A percentile compares a stretch with the other conserved stretches of the same genome.
Evolutionary conservation across 129 eudicot species (phyloP).

Genomic region (Chrysanthemum seticuspe): DNA sequence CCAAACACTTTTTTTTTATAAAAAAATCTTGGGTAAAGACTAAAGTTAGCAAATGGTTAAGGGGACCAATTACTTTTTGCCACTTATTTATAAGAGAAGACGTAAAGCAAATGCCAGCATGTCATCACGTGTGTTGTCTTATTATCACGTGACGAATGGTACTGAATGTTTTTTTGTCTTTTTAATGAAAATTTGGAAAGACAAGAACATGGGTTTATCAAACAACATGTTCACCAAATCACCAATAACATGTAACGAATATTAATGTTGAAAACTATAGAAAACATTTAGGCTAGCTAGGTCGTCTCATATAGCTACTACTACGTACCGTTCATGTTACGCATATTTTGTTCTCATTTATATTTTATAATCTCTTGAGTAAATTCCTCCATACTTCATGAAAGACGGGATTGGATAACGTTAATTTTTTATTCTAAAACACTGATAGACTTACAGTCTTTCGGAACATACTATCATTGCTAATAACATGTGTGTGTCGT

Average conservation of each 20-base stretch:
- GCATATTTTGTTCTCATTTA: no score
- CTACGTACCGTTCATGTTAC: no score
- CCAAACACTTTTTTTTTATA: not conserved
- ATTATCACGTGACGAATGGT: slow-evolving; percentile 33
- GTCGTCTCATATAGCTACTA: no score
- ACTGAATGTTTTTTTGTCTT: slow-evolving; percentile 31
- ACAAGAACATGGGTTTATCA: slow-evolving; percentile 16
- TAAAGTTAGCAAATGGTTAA: slow-evolving; percentile 9
- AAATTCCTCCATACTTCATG: no score
- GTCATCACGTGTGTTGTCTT: slow-evolving; percentile 37
- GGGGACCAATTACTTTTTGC: slow-evolving; percentile 27
- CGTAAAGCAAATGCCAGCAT: slow-evolving; percentile 20
- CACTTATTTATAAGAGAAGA: slow-evolving; percentile 12
- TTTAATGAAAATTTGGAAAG: slow-evolving; percentile 3
- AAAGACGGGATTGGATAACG: no score
- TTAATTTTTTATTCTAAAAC: no score
- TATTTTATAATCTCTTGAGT: no score
- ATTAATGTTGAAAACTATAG: no score
- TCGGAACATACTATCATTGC: no score
- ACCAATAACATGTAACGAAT: not conserved
- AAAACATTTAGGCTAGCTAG: not conserved
- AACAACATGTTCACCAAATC: slow-evolving; percentile 15
- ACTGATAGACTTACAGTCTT: no score
- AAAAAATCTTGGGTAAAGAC: not conserved
- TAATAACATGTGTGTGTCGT: no score